These are phyloP conservation scores for Fusarium circinatum DNA, from an alignment of 2,329 filamentous ascomycete genomes.

Conservation along the genomic window DNA sequence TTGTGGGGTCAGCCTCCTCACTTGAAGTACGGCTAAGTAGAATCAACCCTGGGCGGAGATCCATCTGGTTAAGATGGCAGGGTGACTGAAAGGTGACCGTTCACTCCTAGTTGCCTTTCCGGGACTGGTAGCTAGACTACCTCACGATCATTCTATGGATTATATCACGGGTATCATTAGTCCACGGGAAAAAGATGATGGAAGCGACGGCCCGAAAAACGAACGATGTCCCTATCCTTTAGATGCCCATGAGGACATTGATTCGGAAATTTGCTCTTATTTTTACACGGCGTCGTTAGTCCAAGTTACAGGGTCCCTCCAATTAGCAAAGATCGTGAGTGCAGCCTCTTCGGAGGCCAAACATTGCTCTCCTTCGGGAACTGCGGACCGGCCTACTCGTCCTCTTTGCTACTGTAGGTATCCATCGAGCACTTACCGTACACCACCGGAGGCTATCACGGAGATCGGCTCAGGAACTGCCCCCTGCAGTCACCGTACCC, in stretches of 20 bases:
- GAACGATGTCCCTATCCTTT: slow-evolving; percentile 5
- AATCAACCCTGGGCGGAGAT: slow-evolving; percentile 8
- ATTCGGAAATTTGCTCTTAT: background rate
- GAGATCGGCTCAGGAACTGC: slow-evolving; percentile 10
- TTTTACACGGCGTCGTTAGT: background rate
- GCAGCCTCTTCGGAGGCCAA: slow-evolving; percentile 31
- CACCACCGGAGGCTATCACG: slow-evolving; percentile 14
- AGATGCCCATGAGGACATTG: slow-evolving; percentile 10
- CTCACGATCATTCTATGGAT: slow-evolving; percentile 13
- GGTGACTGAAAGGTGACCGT: slow-evolving; percentile 22
- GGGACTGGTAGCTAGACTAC: slow-evolving; percentile 9
- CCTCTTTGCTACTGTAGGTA: background rate
- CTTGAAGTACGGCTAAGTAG: slow-evolving; percentile 26
- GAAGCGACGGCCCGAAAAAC: slow-evolving; percentile 37
- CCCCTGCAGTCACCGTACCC: slow-evolving; percentile 2
- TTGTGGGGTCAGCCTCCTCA: slow-evolving; percentile 9
- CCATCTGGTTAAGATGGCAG: slow-evolving; percentile 19
- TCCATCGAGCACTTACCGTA: background rate
- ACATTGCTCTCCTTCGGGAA: slow-evolving; percentile 19
- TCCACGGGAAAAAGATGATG: slow-evolving; percentile 18
- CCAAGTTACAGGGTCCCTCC: slow-evolving; percentile 8
- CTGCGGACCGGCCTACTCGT: slow-evolving; percentile 26
- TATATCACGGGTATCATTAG: slow-evolving; percentile 4
- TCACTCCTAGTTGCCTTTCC: slow-evolving; percentile 14
- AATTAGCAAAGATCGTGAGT: slow-evolving; percentile 18